Evolutionary conservation across 2,329 filamentous ascomycete species (phyloP), one percentile per base, ranked within the genome.

Genomic region (Plenodomus tracheiphilus): DNA sequence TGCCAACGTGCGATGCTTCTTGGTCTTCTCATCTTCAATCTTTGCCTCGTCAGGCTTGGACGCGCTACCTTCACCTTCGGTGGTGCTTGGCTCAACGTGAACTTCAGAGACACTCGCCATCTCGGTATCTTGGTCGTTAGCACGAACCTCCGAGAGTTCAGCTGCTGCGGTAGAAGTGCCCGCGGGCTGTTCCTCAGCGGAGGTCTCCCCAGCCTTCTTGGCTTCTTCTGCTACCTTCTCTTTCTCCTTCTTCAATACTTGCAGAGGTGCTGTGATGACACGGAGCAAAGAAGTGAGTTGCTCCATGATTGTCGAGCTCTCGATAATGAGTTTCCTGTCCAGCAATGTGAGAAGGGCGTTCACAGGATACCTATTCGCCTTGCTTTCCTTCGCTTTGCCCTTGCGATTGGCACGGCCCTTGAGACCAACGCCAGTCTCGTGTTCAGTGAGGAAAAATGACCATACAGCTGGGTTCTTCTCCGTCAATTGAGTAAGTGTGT

Each of bases 281-380:
- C 91, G 93, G 20, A 99, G 81, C 22, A 99, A 78, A 56, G 87
- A 86, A 2, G 94, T 94, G 20, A 99, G 81, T 54, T 91, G 87
- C 62, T 96, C 93, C 92, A 99, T 97, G 47, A 96, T 93, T 6
- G 86, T 82, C n/a, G 93, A 92, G 74, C 91, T 99, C 74, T 99
- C 94, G 76, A 96, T 96, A 56, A 99, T 92, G 53, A 97, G 79
- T 57, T 91, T 89, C n/a, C 94, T 88, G 68, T 97, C 94, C 18
- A 99, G 81, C 4, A 99, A 81, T 53, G 85, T 87, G 39, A 99
- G 80, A 22, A 99, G 77, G 13, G 92, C 91, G 70, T 99, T 99
- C 69, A 99, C 83, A 9, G 95, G 91, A 69, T 88, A 99, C 69
- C 90, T 94, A 59, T 87, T 86, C 21, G 89, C 86, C 72, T 88